A percentile compares a stretch with the other conserved stretches of the same genome.
Evolutionary conservation across 2,329 filamentous ascomycete genomes (phyloP).

Genomic region (Aspergillus quadricinctus): DNA sequence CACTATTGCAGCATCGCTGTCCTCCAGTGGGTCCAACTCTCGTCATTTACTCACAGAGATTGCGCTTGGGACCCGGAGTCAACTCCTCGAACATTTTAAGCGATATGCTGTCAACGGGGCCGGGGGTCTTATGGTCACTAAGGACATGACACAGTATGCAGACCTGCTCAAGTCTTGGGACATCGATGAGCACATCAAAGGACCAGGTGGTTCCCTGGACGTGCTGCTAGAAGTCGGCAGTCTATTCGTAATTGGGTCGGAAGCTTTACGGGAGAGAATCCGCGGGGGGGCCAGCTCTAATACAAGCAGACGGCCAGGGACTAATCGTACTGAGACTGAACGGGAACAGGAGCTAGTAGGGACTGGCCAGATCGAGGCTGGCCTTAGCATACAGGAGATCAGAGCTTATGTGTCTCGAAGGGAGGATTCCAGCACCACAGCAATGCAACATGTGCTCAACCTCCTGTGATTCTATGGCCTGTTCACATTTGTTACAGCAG

Average conservation of each 20-base stretch:
- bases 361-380: constrained; percentile 50
- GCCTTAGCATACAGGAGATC: constrained; percentile 49
- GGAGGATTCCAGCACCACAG: constrained; percentile 76
- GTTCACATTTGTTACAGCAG: not conserved
- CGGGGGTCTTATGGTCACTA: constrained; percentile 89
- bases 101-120: constrained; percentile 90
- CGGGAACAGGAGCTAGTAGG: constrained; percentile 37
- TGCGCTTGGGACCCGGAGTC: constrained; percentile 68
- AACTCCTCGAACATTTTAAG: constrained; percentile 90
- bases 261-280: constrained; percentile 68
- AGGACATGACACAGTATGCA: constrained; percentile 92
- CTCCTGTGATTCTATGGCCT: constrained; percentile 44
- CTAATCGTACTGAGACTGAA: constrained; percentile 35
- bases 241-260: constrained; percentile 86
- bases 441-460: constrained; percentile 77
- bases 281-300: constrained; percentile 53
- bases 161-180: constrained; percentile 81
- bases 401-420: constrained; percentile 78
- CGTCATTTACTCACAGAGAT: constrained; percentile 79
- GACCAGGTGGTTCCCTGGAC: constrained; percentile 61
- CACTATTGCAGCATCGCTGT: constrained; percentile 62
- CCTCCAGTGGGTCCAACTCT: constrained; percentile 65
- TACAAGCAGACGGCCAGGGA: constrained; percentile 39
- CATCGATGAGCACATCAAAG: constrained; percentile 57
- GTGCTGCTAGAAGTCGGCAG: constrained; percentile 90